Percentiles rank a stretch among this genome's conserved stretches.
These are phyloP conservation scores for Trichophyton rubrum DNA, from an alignment of 2,329 filamentous ascomycete species.

Conservation along the genomic window DNA sequence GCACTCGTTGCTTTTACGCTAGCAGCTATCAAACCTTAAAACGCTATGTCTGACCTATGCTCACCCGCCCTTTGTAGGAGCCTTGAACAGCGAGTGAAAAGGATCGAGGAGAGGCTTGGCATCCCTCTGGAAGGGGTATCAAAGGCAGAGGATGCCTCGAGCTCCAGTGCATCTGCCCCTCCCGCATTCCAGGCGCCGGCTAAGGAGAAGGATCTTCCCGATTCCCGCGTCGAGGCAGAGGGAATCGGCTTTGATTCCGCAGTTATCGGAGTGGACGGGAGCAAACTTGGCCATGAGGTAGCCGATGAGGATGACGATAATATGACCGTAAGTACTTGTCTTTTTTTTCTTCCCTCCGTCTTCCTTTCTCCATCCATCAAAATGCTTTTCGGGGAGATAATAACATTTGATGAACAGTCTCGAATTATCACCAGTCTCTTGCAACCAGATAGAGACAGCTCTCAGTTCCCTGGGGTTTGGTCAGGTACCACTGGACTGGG, in stretches of 20 bases:
- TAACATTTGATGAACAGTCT: not conserved
- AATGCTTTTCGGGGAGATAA: not conserved
- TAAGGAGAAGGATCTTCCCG: not conserved
- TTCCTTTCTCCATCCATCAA: not conserved
- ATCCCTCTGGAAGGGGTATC: not conserved
- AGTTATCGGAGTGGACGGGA: not conserved
- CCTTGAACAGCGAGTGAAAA: slow-evolving; percentile 4
- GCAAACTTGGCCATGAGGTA: not conserved
- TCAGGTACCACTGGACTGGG: not conserved
- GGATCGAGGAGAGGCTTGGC: slow-evolving; percentile 4
- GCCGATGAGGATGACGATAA: not conserved
- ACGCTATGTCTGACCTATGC: not conserved
- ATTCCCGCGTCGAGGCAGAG: not conserved
- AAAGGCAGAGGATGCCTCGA: not conserved
- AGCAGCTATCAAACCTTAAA: too few species aligned
- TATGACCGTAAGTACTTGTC: not conserved
- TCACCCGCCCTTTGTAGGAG: not conserved
- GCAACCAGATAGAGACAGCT: not conserved
- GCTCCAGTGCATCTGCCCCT: not conserved
- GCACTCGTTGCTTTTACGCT: too few species aligned
- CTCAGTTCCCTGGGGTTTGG: not conserved
- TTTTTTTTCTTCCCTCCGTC: not conserved
- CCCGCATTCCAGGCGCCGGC: not conserved
- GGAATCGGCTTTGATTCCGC: not conserved
- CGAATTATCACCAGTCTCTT: not conserved